Evolutionary conservation across 805 yeast genomes (phyloP).

Genomic region (Candida khao-thaluensis): DNA sequence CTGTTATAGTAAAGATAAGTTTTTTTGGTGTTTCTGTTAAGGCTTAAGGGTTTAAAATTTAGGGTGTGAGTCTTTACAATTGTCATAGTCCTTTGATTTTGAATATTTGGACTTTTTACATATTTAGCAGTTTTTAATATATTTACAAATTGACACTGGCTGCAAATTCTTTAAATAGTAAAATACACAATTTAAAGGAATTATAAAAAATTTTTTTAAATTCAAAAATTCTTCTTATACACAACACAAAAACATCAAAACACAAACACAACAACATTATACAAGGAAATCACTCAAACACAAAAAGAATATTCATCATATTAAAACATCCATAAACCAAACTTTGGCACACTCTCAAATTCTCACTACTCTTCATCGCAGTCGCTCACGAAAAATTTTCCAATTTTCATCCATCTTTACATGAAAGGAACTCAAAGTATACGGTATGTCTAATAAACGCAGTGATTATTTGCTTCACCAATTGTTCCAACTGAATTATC

Average conservation of each 20-base stretch:
- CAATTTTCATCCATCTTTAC: neutral
- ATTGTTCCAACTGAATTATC: conserved; percentile 52
- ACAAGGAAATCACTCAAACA: too few species aligned
- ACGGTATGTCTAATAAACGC: conserved; percentile 20
- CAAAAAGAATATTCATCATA: too few species aligned
- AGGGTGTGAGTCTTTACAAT: too few species aligned
- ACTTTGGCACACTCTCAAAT: neutral
- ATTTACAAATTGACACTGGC: too few species aligned
- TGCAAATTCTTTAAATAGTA: neutral
- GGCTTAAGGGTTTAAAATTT: too few species aligned
- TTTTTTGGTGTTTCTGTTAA: conserved; percentile 49
- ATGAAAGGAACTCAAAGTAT: conserved; percentile 8
- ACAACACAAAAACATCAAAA: too few species aligned
- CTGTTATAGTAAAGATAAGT: conserved; percentile 62
- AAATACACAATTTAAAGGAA: neutral
- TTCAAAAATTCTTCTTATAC: too few species aligned
- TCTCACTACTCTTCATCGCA: neutral
- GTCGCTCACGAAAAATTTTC: conserved; percentile 5
- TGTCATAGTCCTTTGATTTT: too few species aligned
- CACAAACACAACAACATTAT: too few species aligned
- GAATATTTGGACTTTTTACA: too few species aligned
- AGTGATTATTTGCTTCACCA: conserved; percentile 51
- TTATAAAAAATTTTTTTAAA: neutral
- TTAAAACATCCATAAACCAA: too few species aligned
- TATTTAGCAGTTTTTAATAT: too few species aligned